phyloP scores from a whole-genome alignment of 306 rosid species.

The Lupinus albus region DNA sequence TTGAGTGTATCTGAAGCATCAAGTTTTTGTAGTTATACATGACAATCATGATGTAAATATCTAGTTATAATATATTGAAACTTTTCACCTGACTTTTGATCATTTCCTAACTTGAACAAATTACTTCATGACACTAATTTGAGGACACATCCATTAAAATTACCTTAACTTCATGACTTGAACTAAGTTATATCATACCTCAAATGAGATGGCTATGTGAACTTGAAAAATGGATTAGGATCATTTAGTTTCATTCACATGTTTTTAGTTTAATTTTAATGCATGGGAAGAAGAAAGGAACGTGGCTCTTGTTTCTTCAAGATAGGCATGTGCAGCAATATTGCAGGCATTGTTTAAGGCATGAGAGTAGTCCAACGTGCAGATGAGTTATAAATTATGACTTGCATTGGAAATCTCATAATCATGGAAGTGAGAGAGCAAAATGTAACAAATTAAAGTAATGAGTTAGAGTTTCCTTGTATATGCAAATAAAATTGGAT shows the following conservation, averaged over 20 bases:
- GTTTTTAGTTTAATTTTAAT: constrained; percentile 1
- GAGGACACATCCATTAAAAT: not conserved
- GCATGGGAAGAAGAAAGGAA: not conserved
- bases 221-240: not conserved
- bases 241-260: constrained; percentile 9
- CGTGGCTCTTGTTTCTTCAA: constrained; percentile 11
- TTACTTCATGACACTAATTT: not conserved
- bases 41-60: not conserved
- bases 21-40: not conserved
- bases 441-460: not conserved
- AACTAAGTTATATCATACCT: too few species aligned
- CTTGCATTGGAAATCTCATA: constrained; percentile 8
- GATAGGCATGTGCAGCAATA: constrained; percentile 22
- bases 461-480: constrained; percentile 28
- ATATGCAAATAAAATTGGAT: not conserved
- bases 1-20: not conserved
- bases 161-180: too few species aligned
- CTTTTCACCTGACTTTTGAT: not conserved
- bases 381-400: not conserved
- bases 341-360: constrained; percentile 14
- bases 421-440: constrained; percentile 28
- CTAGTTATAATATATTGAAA: not conserved
- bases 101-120: not conserved
- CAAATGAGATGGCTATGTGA: not conserved
- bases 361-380: not conserved